Evolutionary conservation across 441 rosid species (phyloP).

Genomic region (Mallotus japonicus): DNA sequence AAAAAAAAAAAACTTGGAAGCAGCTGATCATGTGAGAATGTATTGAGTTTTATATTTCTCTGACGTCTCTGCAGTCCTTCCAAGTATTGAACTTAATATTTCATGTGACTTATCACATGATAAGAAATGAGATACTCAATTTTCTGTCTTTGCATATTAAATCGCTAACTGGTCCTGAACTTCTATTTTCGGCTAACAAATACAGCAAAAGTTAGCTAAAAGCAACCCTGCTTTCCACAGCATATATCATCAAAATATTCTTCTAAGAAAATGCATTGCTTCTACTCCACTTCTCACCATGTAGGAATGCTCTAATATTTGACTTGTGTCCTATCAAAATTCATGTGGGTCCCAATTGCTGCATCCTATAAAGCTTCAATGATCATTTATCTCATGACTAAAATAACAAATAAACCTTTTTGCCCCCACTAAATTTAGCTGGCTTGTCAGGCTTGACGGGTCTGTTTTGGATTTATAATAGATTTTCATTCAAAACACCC

Average conservation of each 20-base stretch:
- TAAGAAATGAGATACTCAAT: slow-evolving; percentile 38
- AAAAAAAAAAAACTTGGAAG: slow-evolving; percentile 48
- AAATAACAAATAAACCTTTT: slow-evolving; percentile 2
- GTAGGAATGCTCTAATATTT: slow-evolving; percentile 12
- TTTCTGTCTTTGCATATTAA: slow-evolving; percentile 30
- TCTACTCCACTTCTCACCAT: slow-evolving; percentile 23
- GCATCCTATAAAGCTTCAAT: slow-evolving; percentile 3
- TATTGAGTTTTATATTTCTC: slow-evolving; percentile 37
- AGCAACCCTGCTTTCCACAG: slow-evolving; percentile 29
- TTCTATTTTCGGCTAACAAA: slow-evolving; percentile 24
- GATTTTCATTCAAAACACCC: slow-evolving; percentile 16
- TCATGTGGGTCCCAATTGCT: neutral
- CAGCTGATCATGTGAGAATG: slow-evolving; percentile 52
- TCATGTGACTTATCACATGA: slow-evolving; percentile 62
- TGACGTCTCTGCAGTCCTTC: slow-evolving; percentile 36
- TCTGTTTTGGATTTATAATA: slow-evolving; percentile 3
- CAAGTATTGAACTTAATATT: slow-evolving; percentile 35
- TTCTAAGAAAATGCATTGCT: slow-evolving; percentile 25
- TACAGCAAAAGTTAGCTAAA: slow-evolving; percentile 48
- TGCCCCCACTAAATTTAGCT: slow-evolving; percentile 15
- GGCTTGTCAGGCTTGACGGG: slow-evolving; percentile 17
- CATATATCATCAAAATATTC: slow-evolving; percentile 25
- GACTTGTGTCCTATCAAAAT: slow-evolving; percentile 12
- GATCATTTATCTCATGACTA: neutral
- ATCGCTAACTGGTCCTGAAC: slow-evolving; percentile 20